Conservation (phyloP, 225 moss, liverwort and hornwort species). For the Neckera pumila region DNA sequence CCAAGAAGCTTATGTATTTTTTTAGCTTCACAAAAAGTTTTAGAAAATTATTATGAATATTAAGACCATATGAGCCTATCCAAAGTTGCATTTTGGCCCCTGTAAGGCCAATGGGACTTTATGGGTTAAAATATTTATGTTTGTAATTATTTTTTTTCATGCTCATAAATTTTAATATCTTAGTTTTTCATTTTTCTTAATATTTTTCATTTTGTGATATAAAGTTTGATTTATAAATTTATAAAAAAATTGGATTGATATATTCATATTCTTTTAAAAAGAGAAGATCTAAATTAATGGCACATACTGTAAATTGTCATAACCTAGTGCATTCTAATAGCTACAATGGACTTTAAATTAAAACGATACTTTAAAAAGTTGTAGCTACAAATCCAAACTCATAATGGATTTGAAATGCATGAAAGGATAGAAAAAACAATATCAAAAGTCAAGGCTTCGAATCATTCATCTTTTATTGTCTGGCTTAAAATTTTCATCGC, state of each 20-base stretch:
- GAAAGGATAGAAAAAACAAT: not conserved
- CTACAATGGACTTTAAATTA: not conserved
- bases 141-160: too few relatives aligned
- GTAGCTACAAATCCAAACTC: not conserved
- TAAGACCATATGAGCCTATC: too few relatives aligned
- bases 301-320: not conserved
- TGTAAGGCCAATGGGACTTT: too few relatives aligned
- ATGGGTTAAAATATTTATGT: not conserved
- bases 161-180: not conserved
- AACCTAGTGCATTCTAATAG: rapidly evolving
- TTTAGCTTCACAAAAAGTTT: too few relatives aligned
- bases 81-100: too few relatives aligned
- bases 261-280: not conserved
- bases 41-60: too few relatives aligned
- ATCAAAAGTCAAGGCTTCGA: not conserved
- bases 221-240: not conserved
- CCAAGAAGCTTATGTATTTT: too few relatives aligned
- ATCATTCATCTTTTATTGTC: not conserved
- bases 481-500: not conserved
- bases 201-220: not conserved
- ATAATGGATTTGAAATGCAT: not conserved
- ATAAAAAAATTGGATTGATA: not conserved
- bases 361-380: rapidly evolving
- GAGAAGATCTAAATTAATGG: not conserved
- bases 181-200: too few relatives aligned